Evolutionary conservation across 2,329 filamentous ascomycete species (phyloP), one percentile per base, ranked within the genome.

Genomic region (Alternaria ventricosa): DNA sequence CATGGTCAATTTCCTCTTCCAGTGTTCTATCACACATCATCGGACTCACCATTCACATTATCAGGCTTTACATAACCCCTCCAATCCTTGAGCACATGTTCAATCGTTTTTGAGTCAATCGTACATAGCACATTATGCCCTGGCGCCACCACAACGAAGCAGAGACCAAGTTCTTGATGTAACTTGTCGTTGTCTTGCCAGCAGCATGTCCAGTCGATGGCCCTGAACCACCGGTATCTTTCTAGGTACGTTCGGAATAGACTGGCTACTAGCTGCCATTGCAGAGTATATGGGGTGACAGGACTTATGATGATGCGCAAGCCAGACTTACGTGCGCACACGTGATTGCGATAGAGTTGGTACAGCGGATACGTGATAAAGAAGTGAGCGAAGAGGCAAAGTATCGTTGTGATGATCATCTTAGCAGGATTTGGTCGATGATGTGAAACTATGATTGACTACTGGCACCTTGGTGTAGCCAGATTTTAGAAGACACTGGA

Each of bases 1-100:
- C 12, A 5, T 6, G 12, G 11, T 22, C 12, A 33, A 18, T 27
- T 20, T 13, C 23, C 30, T 3, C 11, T 56, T 11, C 50, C 33
- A 59, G 30, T 12, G n/a, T 53, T 7, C 13, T 15, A 11, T 46
- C 9, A 23, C n/a, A 13, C 18, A 18, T 45, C 22, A 27, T 11
- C 23, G 22, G 11, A 63, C 65, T 55, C 23, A 69, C 68, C 67
- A 59, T 75, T 74, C 15, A 71, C 47, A 13, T 66, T 63, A 43
- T 67, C 65, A 4, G 68, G 67, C 54, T 75, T 75, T 6, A 68
- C 47, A 61, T 72, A 74, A 3, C 67, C 66, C 54, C 68, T 74
- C 61, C 71, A 63, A 18, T 61, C 64, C 55, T 43, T 53, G 22
- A 72, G 60, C 13, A 71, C 63, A 44, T 63, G 20, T 8, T 64